These are phyloP conservation scores for Chytridiales sp. DNA, from an alignment of 371 early-diverging fungal species.

Conservation along the genomic window DNA sequence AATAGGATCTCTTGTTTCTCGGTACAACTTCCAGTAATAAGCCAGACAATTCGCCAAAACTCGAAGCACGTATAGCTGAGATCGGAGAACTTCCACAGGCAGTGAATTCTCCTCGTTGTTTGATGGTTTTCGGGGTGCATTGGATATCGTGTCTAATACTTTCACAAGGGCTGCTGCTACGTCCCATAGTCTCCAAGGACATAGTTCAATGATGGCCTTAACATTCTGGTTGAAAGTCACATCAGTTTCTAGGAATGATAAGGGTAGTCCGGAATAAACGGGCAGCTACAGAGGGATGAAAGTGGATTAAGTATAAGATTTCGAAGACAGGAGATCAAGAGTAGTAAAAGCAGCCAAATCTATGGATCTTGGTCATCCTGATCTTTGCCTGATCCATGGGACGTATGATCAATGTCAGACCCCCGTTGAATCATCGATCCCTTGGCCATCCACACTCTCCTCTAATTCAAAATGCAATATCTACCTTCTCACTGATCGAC, in stretches of 20 bases:
- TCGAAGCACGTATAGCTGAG: conserved; percentile 71
- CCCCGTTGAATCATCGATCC: background rate
- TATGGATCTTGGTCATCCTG: background rate
- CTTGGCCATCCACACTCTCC: too few species aligned
- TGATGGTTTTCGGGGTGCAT: background rate
- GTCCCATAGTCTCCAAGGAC: conserved; percentile 37
- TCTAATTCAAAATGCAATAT: background rate
- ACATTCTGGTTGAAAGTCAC: conserved; percentile 34
- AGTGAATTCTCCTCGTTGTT: conserved; percentile 11
- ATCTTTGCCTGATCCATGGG: background rate
- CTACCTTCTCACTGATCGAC: conserved; percentile 12
- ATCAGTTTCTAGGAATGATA: conserved; percentile 33
- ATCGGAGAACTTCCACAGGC: conserved; percentile 58
- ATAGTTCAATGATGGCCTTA: conserved; percentile 28
- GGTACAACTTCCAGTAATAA: conserved; percentile 67
- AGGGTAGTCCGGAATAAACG: conserved; percentile 30
- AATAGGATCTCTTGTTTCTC: conserved; percentile 34
- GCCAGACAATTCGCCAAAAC: conserved; percentile 73
- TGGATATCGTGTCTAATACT: conserved; percentile 32
- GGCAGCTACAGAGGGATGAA: conserved; percentile 27
- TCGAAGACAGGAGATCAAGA: background rate
- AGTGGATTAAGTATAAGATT: background rate
- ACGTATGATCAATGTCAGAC: background rate
- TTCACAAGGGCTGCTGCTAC: conserved; percentile 30
- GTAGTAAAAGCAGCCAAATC: background rate